phyloP scores from a whole-genome alignment of 2,329 filamentous ascomycete species.

The Rosellinia necatrix region DNA sequence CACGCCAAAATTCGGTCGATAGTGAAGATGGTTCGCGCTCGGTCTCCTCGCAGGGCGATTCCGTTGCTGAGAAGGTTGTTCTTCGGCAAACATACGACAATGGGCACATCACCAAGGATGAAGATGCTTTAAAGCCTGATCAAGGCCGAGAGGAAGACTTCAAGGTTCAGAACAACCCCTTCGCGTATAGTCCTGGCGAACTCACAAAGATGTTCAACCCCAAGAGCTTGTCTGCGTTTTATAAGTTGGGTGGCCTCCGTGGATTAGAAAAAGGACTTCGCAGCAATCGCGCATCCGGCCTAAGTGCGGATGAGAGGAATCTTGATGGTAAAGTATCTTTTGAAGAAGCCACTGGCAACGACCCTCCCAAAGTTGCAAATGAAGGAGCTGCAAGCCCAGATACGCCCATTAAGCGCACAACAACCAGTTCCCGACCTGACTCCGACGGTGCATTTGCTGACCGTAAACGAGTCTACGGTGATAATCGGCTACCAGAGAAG shows the following conservation, averaged over 20 bases:
- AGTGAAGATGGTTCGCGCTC: slow-evolving; percentile 66
- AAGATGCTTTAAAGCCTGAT: slow-evolving; percentile 75
- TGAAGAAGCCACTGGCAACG: slow-evolving; percentile 63
- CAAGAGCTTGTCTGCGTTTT: slow-evolving; percentile 82
- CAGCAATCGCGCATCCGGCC: slow-evolving; percentile 70
- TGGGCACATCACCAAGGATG: slow-evolving; percentile 64
- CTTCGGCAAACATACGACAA: slow-evolving; percentile 46
- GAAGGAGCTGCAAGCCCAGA: slow-evolving; percentile 39
- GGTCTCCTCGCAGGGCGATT: slow-evolving; percentile 58
- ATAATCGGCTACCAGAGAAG: slow-evolving; percentile 74
- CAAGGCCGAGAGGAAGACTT: slow-evolving; percentile 78
- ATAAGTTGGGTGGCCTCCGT: slow-evolving; percentile 74
- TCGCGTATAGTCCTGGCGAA: slow-evolving; percentile 83
- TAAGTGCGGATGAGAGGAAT: slow-evolving; percentile 75
- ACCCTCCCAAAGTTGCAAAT: slow-evolving; percentile 40
- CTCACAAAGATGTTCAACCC: slow-evolving; percentile 88
- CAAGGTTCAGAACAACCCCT: slow-evolving; percentile 75
- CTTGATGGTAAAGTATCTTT: slow-evolving; percentile 72
- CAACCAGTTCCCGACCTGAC: slow-evolving; percentile 25
- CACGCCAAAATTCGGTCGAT: slow-evolving; percentile 72
- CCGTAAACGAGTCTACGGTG: slow-evolving; percentile 70
- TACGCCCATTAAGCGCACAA: slow-evolving; percentile 27
- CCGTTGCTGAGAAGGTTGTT: slow-evolving; percentile 53
- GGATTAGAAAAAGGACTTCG: slow-evolving; percentile 82
- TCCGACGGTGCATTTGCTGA: slow-evolving; percentile 57